Base-by-base conservation (phyloP, 139 green algal species). In the Edaphochlamys debaryana region DNA sequence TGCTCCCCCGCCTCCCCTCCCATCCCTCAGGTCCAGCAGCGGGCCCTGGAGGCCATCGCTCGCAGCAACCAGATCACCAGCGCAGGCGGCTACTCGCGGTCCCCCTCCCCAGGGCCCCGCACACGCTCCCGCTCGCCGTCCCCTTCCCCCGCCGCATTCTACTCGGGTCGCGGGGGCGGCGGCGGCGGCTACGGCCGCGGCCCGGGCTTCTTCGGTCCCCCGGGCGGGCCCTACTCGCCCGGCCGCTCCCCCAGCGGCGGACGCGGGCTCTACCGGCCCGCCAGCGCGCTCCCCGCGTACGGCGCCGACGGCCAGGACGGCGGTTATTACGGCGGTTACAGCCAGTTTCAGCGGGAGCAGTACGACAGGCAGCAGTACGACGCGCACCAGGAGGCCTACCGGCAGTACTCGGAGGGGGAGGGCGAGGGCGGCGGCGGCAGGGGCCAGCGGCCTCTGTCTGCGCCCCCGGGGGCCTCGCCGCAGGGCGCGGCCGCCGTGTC, bases 31-130 rank as follows among this genome's bases (percentile, higher is more conserved):
- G 64, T 90, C 58, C 79, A 86, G 45, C 62, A 69, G 36, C 75
- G 75, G 29, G 86, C 86, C 0, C 27, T 75, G 62, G 62, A 87
- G 25, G 86, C 73, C 30, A 87, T 90, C 72, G 75, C 68, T 34
- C 63, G 69, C 42, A 79, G 64, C 63, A 52, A 74, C 48, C 63
- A 50, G 34, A 85, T 85, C 40, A 84, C 70, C 56, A 34, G 30
- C 41, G 60, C 64, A 19, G 23, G 48, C n/a, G 42, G 48, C 63
- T 29, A 60, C 66, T 52, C 69, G 3, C 38, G 48, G 23, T 80
- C 73, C 9, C 13, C 71, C 48, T 54, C 48, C 32, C 38, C 70
- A 17, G 19, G 56, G 67, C 73, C 72, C 23, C 25, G 1, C 19
- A 19, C 25, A 20, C 11, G 23, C 19, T 19, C 30, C 54, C 70